Evolutionary conservation across 805 yeast species (phyloP), one percentile per base, ranked within the genome.

Genomic region (Lachancea thermotolerans): DNA sequence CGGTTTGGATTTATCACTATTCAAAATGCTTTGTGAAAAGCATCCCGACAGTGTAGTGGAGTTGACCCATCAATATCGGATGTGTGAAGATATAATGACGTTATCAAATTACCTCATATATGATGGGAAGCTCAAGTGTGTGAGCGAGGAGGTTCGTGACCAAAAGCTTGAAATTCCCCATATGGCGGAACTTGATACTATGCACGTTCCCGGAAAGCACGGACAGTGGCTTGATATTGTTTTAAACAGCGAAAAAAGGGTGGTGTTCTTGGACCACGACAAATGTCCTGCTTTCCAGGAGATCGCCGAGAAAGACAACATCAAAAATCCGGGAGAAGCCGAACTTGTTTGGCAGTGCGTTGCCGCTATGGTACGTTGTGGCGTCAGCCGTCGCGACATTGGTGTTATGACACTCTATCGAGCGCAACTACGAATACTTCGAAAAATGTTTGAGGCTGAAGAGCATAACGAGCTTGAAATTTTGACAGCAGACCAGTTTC

Each of bases 401-500:
- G 99, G 99, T 6, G 81, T 93, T 0, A 87, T 93, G 81, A 82
- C 98, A 0, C 78, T 88, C 43, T 91, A 93, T 62, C 71, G 95
- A 33, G 87, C 90, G 0, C 99, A 93, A 59, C 64, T 89, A 29
- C 59, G 73, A 29, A 59, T 73, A n/a, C 64, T 84, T 35, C 58
- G 62, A 37, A 56, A 59, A 35, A 49, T 51, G 29, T 60, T 60
- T 49, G 55, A 47, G 35, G 29, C 35, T 33, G 36, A 37, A 3
- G 45, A 46, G 11, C 59, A 50, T 12, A 54, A 65, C 18, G 75
- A 70, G 0, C 65, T 93, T 28, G 98, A 93, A 53, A 73, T 86
- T 29, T 69, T 91, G 46, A 93, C 99, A 0, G 98, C 97, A 0
- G 99, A 93, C 64, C 87, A 84, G 58, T 91, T 85, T 57, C 99